Base-by-base conservation (phyloP, 345 rosid species). In the Anacardium occidentale region DNA sequence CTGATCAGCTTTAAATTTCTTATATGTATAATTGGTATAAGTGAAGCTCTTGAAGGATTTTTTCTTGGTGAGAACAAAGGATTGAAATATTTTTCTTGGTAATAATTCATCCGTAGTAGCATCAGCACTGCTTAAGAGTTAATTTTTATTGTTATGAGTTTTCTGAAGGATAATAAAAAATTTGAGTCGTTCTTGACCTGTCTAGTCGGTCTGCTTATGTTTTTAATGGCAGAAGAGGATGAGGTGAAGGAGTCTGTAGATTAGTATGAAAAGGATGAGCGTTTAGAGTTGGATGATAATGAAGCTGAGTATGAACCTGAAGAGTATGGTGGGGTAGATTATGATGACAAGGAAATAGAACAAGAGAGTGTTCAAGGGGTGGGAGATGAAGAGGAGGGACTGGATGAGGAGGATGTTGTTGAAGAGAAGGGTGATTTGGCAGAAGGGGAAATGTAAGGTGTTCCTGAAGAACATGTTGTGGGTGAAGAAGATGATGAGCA, bases 271-370 rank as follows among this genome's bases (percentile, higher is more conserved):
- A 88, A 87, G 55, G 90, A 91, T 83, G 97, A 90, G 79, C 78
- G 87, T 25, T 84, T 90, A 76, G 95, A 91, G 69, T 84, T 91
- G 78, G 95, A 91, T 82, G 97, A 85, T 84, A 87, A 91, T 63
- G 95, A 91, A 44, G 78, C 88, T 62, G 91, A 85, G 66, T 89
- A 80, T 76, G 97, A 91, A 66, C 70, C 82, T 66, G 91, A 87
- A 73, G 90, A 87, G 10, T 81, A 84, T 74, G 75, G 67, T 53
- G 86, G 84, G 76, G 83, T 79, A 70, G 92, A 89, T 62, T 87
- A 86, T 79, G 97, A 95, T 80, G 98, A 89, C 73, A 92, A 88
- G 78, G 97, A 87, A 75, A 66, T 81, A 69, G 96, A 83, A 64
- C 89, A 84, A 70, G 94, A 82, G 71, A 81, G 80, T 59, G 82